Conservation (phyloP, 768 basidiomycete species). For the Amanita muscaria region DNA sequence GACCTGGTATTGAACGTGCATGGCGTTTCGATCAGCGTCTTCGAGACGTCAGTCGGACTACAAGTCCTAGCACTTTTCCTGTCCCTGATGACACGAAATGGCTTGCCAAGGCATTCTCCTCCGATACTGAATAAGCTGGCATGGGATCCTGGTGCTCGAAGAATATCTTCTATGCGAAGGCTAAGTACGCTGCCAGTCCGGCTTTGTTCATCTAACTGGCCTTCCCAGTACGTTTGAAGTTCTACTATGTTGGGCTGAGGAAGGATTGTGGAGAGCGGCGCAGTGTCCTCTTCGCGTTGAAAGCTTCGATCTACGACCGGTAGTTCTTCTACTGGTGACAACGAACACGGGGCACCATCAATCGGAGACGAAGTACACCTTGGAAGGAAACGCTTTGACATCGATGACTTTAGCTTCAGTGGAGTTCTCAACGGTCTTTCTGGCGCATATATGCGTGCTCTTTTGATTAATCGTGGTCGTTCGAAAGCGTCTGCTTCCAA, state of each 20-base stretch:
- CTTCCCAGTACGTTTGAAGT: not conserved
- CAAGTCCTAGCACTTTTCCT: too few relatives aligned
- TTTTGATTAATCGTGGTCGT: not conserved
- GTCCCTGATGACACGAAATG: slow-evolving; percentile 13
- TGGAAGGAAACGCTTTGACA: not conserved
- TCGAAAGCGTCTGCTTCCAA: not conserved
- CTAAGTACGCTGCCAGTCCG: slow-evolving; percentile 5
- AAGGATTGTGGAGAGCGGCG: not conserved
- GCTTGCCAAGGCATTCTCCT: slow-evolving; percentile 20
- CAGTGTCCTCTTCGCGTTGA: not conserved
- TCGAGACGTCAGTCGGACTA: too few relatives aligned
- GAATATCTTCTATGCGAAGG: slow-evolving; percentile 16
- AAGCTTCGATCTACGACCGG: too few relatives aligned
- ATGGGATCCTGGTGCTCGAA: slow-evolving; percentile 14
- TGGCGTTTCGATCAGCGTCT: too few relatives aligned
- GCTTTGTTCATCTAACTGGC: not conserved
- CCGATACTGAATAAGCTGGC: slow-evolving; percentile 18
- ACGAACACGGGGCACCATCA: too few relatives aligned
- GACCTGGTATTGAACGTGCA: too few relatives aligned
- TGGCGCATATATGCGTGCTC: not conserved
- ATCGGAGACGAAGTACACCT: too few relatives aligned
- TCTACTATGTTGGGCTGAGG: not conserved
- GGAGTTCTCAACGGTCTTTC: not conserved
- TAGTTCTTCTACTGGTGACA: too few relatives aligned
- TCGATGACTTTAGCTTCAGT: not conserved